Evolutionary conservation across 257 asterid species (phyloP).

Genomic region (Jasminum sambac): DNA sequence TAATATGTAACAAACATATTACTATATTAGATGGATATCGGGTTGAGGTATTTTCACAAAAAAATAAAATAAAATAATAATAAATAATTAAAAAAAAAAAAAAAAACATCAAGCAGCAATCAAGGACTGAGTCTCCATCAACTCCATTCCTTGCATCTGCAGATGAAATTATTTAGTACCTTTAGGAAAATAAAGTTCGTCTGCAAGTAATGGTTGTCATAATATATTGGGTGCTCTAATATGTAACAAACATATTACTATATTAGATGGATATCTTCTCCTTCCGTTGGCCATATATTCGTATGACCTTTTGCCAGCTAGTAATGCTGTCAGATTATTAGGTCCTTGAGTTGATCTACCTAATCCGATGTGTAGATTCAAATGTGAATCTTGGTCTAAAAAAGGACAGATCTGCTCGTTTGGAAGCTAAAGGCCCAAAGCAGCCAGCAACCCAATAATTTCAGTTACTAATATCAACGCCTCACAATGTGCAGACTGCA

Average conservation of each 20-base stretch:
- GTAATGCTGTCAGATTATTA: too few relatives aligned
- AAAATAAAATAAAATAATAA: too few relatives aligned
- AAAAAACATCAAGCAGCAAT: too few relatives aligned
- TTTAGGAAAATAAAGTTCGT: not conserved
- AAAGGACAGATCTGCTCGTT: not conserved
- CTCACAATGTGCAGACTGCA: not conserved
- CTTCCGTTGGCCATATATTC: too few relatives aligned
- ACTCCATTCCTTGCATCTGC: not conserved
- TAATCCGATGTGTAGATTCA: not conserved
- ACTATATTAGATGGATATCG: too few relatives aligned
- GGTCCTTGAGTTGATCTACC: too few relatives aligned
- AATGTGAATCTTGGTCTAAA: not conserved
- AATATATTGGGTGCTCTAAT: constrained; percentile 1
- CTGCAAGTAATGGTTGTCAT: not conserved
- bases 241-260: not conserved
- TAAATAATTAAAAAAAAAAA: too few relatives aligned
- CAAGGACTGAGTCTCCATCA: not conserved
- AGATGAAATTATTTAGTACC: not conserved
- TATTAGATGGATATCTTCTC: too few relatives aligned
- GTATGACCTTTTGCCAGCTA: too few relatives aligned
- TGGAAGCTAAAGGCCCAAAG: not conserved
- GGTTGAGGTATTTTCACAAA: too few relatives aligned
- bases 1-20: not conserved
- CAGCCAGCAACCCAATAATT: not conserved
- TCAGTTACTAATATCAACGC: not conserved